phyloP scores from a whole-genome alignment of 2,329 filamentous ascomycete genomes.

The Epichloe amarillans region DNA sequence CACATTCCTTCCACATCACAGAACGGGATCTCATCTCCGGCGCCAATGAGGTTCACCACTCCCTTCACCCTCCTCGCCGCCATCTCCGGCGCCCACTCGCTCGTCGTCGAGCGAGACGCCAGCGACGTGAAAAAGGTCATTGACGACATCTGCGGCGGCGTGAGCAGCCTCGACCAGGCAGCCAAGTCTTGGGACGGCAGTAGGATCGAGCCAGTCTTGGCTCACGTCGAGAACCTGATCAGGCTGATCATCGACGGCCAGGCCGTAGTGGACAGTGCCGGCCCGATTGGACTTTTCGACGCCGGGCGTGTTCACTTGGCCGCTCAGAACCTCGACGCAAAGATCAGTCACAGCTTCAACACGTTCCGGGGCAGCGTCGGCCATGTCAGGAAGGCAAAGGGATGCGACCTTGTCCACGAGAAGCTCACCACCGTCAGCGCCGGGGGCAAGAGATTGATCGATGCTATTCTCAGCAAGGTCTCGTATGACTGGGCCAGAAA shows the following conservation, averaged over 20 bases:
- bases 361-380: background rate
- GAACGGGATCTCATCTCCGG: background rate
- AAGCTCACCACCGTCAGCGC: background rate
- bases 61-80: constrained; percentile 1
- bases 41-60: constrained; percentile 3
- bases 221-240: background rate
- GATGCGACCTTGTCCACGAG: background rate
- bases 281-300: background rate
- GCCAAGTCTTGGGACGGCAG: background rate
- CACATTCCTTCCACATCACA: background rate
- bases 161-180: background rate
- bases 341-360: background rate
- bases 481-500: background rate
- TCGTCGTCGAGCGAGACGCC: background rate
- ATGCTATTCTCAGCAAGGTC: constrained; percentile 1
- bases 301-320: background rate
- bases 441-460: background rate
- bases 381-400: background rate
- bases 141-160: background rate
- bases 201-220: background rate
- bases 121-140: background rate
- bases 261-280: background rate
- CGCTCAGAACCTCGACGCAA: background rate
- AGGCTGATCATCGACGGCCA: background rate
- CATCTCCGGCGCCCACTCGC: background rate